phyloP scores from a whole-genome alignment of 352 stramenopile species.

The Phytophthora nicotianae region DNA sequence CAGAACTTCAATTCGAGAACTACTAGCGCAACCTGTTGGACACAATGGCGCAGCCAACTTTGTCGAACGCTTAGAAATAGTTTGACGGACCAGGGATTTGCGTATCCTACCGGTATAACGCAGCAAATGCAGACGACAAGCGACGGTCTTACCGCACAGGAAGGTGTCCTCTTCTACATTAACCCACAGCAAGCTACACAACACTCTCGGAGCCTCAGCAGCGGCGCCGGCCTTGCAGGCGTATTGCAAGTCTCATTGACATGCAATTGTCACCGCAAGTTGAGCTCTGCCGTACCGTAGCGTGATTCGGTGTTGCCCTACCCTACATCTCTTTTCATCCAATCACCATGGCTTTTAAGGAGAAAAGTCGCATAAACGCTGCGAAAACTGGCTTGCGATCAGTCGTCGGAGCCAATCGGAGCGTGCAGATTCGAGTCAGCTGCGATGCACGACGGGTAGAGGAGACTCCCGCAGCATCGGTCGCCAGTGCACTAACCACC shows the following conservation, averaged over 20 bases:
- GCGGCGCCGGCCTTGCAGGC: background rate
- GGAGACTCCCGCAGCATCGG: background rate
- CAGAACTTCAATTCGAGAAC: background rate
- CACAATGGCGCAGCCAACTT: background rate
- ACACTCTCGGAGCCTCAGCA: background rate
- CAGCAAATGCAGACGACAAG: background rate
- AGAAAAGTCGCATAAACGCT: slow-evolving; percentile 13
- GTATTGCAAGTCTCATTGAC: background rate
- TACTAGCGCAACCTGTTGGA: background rate
- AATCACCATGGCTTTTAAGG: background rate
- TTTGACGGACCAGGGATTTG: background rate
- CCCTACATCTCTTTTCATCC: slow-evolving; percentile 7
- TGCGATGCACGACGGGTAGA: slow-evolving; percentile 26
- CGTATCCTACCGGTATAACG: background rate
- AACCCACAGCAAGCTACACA: background rate
- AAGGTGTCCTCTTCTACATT: background rate
- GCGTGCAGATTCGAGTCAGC: slow-evolving; percentile 21
- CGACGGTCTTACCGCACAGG: background rate
- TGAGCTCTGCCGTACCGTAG: background rate
- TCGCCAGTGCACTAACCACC: slow-evolving; percentile 28
- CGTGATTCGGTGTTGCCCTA: slow-evolving; percentile 3
- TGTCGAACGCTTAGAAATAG: background rate
- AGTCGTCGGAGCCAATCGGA: slow-evolving; percentile 14
- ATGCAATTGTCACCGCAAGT: too few species aligned
- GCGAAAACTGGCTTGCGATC: slow-evolving; percentile 20